Conservation (phyloP, 768 basidiomycete species). For the Suillus tomentosus region DNA sequence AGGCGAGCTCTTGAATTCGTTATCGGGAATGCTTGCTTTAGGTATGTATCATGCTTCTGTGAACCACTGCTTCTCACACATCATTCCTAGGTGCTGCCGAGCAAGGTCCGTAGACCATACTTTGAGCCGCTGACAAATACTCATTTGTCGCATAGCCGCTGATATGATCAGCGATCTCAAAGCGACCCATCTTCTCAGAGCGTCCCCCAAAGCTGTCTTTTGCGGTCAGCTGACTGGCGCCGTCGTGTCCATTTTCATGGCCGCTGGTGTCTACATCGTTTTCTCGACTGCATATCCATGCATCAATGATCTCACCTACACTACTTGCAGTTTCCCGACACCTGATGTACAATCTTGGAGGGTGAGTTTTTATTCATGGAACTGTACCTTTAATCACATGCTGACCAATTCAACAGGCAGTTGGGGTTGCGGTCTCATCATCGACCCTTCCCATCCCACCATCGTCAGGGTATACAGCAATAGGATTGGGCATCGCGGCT, state of each 20-base stretch:
- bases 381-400: background rate
- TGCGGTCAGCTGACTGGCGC: slow-evolving; percentile 60
- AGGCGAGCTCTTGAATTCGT: slow-evolving; percentile 23
- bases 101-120: slow-evolving; percentile 19
- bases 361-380: slow-evolving; percentile 11
- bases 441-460: slow-evolving; percentile 43
- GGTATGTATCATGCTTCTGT: slow-evolving; percentile 14
- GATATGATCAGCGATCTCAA: slow-evolving; percentile 74
- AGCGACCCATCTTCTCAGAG: slow-evolving; percentile 67
- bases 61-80: background rate
- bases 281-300: slow-evolving; percentile 66
- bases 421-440: slow-evolving; percentile 24
- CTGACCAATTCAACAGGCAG: slow-evolving; percentile 15
- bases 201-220: slow-evolving; percentile 65
- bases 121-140: background rate
- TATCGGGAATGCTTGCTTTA: slow-evolving; percentile 30
- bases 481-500: slow-evolving; percentile 50
- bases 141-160: slow-evolving; percentile 31
- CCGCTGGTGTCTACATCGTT: slow-evolving; percentile 57
- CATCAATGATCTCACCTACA: slow-evolving; percentile 38
- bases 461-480: slow-evolving; percentile 59
- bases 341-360: slow-evolving; percentile 29
- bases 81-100: slow-evolving; percentile 21
- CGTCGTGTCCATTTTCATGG: slow-evolving; percentile 61
- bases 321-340: slow-evolving; percentile 25